These are phyloP conservation scores for Pleurotus djamor DNA, from an alignment of 768 basidiomycete genomes.

Conservation along the genomic window DNA sequence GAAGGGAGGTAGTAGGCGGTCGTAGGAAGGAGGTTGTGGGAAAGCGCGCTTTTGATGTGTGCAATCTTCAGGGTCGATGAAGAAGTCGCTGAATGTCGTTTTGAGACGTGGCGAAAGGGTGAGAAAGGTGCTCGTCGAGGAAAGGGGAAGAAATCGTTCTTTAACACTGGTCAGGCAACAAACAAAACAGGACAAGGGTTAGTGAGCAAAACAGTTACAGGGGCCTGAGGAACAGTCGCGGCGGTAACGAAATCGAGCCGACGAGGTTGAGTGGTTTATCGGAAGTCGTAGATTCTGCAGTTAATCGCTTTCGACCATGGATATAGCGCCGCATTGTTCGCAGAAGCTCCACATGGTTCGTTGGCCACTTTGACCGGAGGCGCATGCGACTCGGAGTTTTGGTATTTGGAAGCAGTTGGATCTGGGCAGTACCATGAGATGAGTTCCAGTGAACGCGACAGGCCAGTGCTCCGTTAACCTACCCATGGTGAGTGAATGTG, in stretches of 20 bases:
- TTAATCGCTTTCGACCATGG: constrained; percentile 80
- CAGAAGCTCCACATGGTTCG: constrained; percentile 88
- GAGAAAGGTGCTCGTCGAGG: background rate
- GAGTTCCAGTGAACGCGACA: constrained; percentile 4
- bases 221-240: no score
- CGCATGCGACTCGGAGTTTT: constrained; percentile 78
- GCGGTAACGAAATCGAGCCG: no score
- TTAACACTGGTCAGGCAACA: background rate
- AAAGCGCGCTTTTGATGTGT: background rate
- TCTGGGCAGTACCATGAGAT: constrained; percentile 32
- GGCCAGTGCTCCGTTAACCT: constrained; percentile 21
- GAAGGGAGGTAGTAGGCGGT: background rate
- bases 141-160: background rate
- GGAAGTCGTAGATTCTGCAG: background rate
- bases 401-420: constrained; percentile 77
- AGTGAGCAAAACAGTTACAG: no score
- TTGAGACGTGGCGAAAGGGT: background rate
- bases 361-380: constrained; percentile 64
- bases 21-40: background rate
- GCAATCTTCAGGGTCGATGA: background rate
- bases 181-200: background rate
- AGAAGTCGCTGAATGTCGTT: background rate
- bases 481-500: constrained; percentile 72
- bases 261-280: background rate
- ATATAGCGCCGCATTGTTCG: constrained; percentile 86